phyloP scores from a whole-genome alignment of 768 basidiomycete species.

The Auricularia cornea region DNA sequence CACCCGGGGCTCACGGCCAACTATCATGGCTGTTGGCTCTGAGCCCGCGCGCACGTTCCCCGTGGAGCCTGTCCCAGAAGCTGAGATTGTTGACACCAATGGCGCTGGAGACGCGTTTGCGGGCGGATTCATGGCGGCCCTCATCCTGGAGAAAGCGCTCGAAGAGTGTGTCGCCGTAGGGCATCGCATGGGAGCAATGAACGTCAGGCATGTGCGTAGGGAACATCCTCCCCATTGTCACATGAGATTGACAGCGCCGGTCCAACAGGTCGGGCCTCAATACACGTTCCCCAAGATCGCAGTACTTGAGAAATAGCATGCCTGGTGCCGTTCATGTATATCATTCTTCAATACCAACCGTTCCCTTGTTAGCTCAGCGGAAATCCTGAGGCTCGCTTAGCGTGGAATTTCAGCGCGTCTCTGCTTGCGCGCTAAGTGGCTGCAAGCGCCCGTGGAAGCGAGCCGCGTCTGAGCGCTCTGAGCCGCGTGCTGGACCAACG shows the following conservation, averaged over 20 bases:
- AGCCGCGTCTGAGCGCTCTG: no score
- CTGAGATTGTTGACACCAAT: conserved; percentile 89
- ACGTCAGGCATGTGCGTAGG: conserved; percentile 59
- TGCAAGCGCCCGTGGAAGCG: no score
- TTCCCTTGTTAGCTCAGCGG: no score
- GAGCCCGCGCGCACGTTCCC: conserved; percentile 13
- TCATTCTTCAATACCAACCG: no score
- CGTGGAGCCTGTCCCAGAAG: conserved; percentile 27
- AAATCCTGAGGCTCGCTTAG: no score
- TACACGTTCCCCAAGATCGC: conserved; percentile 17
- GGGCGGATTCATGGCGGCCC: conserved; percentile 88
- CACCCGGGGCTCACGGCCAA: conserved; percentile 37
- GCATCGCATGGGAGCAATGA: conserved; percentile 79
- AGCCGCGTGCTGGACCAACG: no score
- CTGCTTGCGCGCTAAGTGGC: no score
- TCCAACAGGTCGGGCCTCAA: conserved; percentile 19
- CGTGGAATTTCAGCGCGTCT: no score
- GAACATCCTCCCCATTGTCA: no score
- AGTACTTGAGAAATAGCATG: not conserved
- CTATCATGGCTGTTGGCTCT: conserved; percentile 32
- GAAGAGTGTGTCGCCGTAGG: conserved; percentile 77
- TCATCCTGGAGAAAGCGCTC: conserved; percentile 66
- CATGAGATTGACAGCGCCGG: no score
- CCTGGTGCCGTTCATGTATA: no score
- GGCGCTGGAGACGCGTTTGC: conserved; percentile 97